phyloP scores from a whole-genome alignment of 768 basidiomycete species.

The Boletus reticuloceps region DNA sequence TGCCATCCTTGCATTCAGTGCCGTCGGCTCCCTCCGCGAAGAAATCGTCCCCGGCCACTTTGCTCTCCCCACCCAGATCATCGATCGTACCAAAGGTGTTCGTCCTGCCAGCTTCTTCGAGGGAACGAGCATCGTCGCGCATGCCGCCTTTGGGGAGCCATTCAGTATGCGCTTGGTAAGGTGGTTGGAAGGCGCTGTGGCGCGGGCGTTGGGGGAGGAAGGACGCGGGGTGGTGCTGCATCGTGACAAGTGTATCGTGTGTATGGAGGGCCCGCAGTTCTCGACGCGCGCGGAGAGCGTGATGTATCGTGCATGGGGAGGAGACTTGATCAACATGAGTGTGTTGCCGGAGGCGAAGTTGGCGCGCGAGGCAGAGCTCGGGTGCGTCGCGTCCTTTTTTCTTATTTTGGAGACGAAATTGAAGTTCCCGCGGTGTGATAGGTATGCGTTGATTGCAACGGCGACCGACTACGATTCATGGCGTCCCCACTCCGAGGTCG shows the following conservation, averaged over 20 bases:
- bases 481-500: constrained; percentile 74
- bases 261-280: constrained; percentile 98
- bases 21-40: constrained; percentile 92
- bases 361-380: constrained; percentile 91
- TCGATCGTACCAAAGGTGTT: constrained; percentile 94
- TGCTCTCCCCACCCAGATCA: constrained; percentile 85
- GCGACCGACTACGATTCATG: constrained; percentile 97
- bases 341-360: constrained; percentile 96
- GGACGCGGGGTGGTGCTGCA: constrained; percentile 68
- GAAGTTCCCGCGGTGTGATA: constrained; percentile 28
- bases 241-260: constrained; percentile 82
- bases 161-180: constrained; percentile 63
- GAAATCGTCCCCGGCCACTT: constrained; percentile 91
- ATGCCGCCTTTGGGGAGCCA: constrained; percentile 93
- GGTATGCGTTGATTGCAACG: constrained; percentile 89
- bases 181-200: constrained; percentile 67
- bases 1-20: constrained; percentile 90
- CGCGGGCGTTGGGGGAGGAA: constrained; percentile 56
- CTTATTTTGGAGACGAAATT: not conserved
- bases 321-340: constrained; percentile 96
- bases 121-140: constrained; percentile 77
- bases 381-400: constrained; percentile 40
- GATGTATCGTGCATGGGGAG: constrained; percentile 94
- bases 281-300: constrained; percentile 95
- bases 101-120: constrained; percentile 90